Conservation (phyloP, 345 rosid genomes). For the Eucalyptus camaldulensis region DNA sequence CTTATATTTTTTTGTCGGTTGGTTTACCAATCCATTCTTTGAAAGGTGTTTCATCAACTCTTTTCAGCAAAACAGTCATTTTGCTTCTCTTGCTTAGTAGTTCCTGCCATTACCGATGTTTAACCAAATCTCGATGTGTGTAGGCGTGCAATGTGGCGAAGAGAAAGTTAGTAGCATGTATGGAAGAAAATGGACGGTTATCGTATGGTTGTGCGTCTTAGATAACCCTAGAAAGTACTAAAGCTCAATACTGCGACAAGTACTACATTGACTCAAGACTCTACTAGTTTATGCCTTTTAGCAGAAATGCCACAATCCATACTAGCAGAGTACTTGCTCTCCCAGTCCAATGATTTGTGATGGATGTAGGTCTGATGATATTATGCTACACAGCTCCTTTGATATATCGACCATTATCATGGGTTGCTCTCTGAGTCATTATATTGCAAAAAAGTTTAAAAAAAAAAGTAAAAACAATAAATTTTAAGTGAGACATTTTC, state of each 20-base stretch:
- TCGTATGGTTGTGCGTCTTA: not conserved
- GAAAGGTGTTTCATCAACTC: not conserved
- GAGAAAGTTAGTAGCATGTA: not conserved
- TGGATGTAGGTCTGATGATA: not conserved
- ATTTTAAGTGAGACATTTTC: not conserved
- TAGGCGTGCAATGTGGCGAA: not conserved
- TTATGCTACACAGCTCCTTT: not conserved
- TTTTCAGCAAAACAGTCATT: not conserved
- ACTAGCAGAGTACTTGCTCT: not conserved
- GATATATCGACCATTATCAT: not conserved
- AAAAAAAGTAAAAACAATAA: not conserved
- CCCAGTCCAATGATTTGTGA: not conserved
- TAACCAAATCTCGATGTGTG: not conserved
- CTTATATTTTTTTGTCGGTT: not conserved
- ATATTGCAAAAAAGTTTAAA: not conserved
- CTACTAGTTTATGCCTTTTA: not conserved
- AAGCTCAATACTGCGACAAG: not conserved
- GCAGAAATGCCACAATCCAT: not conserved
- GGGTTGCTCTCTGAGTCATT: not conserved
- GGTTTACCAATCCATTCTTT: not conserved
- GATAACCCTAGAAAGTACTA: not conserved
- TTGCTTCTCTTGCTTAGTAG: not conserved
- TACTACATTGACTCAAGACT: not conserved
- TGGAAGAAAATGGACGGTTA: not conserved
- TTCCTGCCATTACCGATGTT: not conserved